Evolutionary conservation across 2,329 filamentous ascomycete species (phyloP), one percentile per base, ranked within the genome.

Genomic region (Arthroderma sp.): DNA sequence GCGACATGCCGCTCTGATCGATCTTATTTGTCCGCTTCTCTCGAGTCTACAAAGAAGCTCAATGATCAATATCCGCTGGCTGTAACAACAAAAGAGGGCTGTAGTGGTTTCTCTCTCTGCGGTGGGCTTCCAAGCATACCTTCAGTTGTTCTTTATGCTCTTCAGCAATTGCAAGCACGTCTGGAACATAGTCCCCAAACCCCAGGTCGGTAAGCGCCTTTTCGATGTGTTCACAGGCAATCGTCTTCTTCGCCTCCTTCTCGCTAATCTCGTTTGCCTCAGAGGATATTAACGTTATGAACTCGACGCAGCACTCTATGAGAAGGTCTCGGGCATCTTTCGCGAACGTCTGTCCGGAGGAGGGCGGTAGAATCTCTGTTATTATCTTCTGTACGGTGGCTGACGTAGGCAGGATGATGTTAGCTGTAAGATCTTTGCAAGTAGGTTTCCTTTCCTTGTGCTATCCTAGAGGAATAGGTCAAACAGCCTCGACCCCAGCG

Each of bases 231-330:
- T 98, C 93, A 71, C 89, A 95, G 11, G 91, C 91, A 65, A 98
- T 98, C 2, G 93, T 98, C 80, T 98, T 98, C 78, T 98, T 98
- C 54, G 91, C 89, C 68, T 98, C 93, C 73, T 95, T 95, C 71
- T 98, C 93, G 11, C 91, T 94, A 63, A 98, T 98, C 67, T 98
- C 93, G 73, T 98, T 98, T 61, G 93, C 93, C 76, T 98, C 91
- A 52, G 89, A 95, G n/a, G 91, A 96, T 65, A 98, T 87, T 67
- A 98, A 82, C 17, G 93, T 97, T 72, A 98, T 96, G 73, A 98
- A 98, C 73, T 98, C 93, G 67, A 98, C 91, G 68, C 93, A 98
- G 76, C 93, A 97, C 76, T 97, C 93, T 67, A 98, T 98, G 55
- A 98, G 79, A 2, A 97, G 79, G 68, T 98, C 93, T 60, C 93